Conservation (phyloP, 306 rosid species). For the Cicer judaicum region DNA sequence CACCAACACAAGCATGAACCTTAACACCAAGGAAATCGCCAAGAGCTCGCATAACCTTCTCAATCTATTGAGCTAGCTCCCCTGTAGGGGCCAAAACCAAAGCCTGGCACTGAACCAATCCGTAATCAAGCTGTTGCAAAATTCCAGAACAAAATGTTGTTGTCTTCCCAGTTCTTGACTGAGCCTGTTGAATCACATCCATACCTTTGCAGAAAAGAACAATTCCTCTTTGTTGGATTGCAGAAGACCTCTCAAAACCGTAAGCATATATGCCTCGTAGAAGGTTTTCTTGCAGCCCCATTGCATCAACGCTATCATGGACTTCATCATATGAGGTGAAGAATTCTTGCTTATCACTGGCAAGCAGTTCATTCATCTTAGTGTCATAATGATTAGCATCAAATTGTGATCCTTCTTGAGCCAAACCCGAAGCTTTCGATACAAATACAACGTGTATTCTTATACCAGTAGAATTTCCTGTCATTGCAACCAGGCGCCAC, state of each 20-base stretch:
- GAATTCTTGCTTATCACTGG: conserved; percentile 85
- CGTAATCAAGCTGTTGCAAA: conserved; percentile 95
- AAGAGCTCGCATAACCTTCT: conserved; percentile 98
- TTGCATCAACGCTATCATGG: conserved; percentile 80
- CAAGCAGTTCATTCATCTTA: conserved; percentile 78
- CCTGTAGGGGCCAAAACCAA: conserved; percentile 95
- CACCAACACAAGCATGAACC: conserved; percentile 98
- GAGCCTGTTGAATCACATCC: conserved; percentile 99
- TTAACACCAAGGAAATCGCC: conserved; percentile 98
- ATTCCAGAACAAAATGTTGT: conserved; percentile 98
- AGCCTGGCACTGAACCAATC: conserved; percentile 88
- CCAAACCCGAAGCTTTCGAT: conserved; percentile 47
- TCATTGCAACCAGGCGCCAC: too few relatives aligned
- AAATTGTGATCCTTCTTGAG: conserved; percentile 90
- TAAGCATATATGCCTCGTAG: conserved; percentile 94
- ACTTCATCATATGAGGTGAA: conserved; percentile 92
- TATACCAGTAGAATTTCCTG: too few relatives aligned
- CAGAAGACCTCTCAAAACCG: conserved; percentile 99
- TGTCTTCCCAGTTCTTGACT: conserved; percentile 97
- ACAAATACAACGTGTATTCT: too few relatives aligned
- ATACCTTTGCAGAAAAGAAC: conserved; percentile 98
- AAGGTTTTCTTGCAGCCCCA: conserved; percentile 92
- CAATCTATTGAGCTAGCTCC: conserved; percentile 96
- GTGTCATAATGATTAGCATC: conserved; percentile 83
- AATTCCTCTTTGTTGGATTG: conserved; percentile 97